These are phyloP conservation scores for Cryptococcus neoformans DNA, from an alignment of 1,284 basidiomycete genomes.

Conservation along the genomic window DNA sequence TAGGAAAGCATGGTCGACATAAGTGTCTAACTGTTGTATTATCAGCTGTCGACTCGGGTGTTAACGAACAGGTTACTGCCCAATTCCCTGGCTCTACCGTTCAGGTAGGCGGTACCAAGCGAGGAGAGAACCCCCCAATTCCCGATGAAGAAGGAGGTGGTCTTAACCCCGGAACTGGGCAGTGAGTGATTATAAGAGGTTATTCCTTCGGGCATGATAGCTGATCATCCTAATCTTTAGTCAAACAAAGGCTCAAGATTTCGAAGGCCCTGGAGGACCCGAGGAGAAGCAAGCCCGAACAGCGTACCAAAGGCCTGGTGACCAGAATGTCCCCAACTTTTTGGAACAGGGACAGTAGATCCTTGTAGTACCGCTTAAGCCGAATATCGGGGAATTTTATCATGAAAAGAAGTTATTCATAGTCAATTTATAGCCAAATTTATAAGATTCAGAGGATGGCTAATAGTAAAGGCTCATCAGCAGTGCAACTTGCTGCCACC, in stretches of 20 bases:
- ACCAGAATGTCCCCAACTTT: constrained; percentile 23
- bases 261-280: constrained; percentile 26
- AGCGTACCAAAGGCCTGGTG: constrained; percentile 21
- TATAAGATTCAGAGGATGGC: too few relatives aligned
- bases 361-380: background rate
- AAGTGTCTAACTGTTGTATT: background rate
- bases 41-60: constrained; percentile 24
- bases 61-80: constrained; percentile 27
- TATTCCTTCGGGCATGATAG: background rate
- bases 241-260: constrained; percentile 28
- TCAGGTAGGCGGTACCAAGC: constrained; percentile 26
- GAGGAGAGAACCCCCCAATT: constrained; percentile 29
- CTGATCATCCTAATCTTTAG: constrained; percentile 3
- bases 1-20: background rate
- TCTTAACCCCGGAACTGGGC: constrained; percentile 23
- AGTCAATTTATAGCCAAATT: too few relatives aligned
- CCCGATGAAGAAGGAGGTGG: constrained; percentile 31
- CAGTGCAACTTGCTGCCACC: too few relatives aligned
- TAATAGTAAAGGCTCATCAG: too few relatives aligned
- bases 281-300: constrained; percentile 23
- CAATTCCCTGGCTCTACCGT: constrained; percentile 30
- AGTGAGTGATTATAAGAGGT: constrained; percentile 14
- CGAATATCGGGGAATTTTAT: too few relatives aligned
- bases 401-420: too few relatives aligned
- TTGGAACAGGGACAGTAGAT: background rate